A percentile compares a stretch with the other conserved stretches of the same genome.
Conservation (phyloP, 192 early-diverging fungal genomes). For the Podila minutissima region DNA sequence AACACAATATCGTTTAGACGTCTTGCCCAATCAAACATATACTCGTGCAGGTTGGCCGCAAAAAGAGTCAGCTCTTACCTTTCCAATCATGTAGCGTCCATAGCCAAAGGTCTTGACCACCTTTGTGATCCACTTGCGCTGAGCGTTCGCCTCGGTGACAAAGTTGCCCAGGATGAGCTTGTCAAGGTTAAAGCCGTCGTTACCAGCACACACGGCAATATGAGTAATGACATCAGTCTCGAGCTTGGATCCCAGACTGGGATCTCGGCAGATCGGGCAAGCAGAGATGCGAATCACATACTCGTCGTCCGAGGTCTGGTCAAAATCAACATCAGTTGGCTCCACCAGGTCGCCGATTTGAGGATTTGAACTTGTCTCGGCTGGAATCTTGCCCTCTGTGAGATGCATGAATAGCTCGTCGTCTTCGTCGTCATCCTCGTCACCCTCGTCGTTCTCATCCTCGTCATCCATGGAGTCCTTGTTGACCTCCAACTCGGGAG, state of each 20-base stretch:
- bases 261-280: constrained; percentile 78
- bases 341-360: constrained; percentile 30
- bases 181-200: constrained; percentile 76
- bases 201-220: constrained; percentile 77
- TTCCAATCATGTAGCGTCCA: constrained; percentile 69
- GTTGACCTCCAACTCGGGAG: not conserved
- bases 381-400: constrained; percentile 21
- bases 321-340: constrained; percentile 43
- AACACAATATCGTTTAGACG: not conserved
- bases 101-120: constrained; percentile 74
- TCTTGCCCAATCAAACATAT: not conserved
- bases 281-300: constrained; percentile 70
- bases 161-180: constrained; percentile 82
- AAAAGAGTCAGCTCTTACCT: constrained; percentile 21
- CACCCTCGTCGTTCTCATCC: constrained; percentile 27
- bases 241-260: constrained; percentile 58
- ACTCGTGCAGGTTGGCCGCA: not conserved
- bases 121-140: constrained; percentile 74
- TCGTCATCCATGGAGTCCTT: constrained; percentile 2
- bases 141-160: constrained; percentile 77
- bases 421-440: constrained; percentile 35
- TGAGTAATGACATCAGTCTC: constrained; percentile 84
- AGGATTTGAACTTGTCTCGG: not conserved
- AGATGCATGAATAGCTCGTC: constrained; percentile 39
- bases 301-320: constrained; percentile 55